Evolutionary conservation across 2,329 filamentous ascomycete genomes (phyloP).

Genomic region (Aspergillus novoparasiticus): DNA sequence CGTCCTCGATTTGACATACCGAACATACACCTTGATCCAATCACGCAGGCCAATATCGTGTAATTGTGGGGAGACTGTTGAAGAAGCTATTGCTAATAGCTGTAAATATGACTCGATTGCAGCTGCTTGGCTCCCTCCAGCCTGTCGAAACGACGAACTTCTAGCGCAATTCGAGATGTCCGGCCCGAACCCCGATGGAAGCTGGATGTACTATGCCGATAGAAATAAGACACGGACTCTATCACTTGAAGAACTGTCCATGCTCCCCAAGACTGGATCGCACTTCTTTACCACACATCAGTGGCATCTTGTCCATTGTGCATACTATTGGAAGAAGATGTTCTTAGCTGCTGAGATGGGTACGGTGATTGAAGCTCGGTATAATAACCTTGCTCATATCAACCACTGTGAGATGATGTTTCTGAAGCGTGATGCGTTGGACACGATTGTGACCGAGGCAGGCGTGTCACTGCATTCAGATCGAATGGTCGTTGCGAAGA

Average conservation of each 20-base stretch:
- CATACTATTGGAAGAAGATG: slow-evolving; percentile 39
- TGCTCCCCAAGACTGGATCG: slow-evolving; percentile 22
- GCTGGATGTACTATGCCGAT: slow-evolving; percentile 39
- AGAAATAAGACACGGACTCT: slow-evolving; percentile 23
- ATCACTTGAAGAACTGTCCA: slow-evolving; percentile 16
- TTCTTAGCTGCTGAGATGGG: slow-evolving; percentile 16
- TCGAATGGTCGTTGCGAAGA: slow-evolving; percentile 1
- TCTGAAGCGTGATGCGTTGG: slow-evolving; percentile 10
- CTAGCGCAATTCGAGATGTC: slow-evolving; percentile 35
- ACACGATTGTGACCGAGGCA: slow-evolving; percentile 11
- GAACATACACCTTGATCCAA: background rate
- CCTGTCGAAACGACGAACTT: slow-evolving; percentile 40
- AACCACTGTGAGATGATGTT: slow-evolving; percentile 22
- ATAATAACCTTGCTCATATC: slow-evolving; percentile 17
- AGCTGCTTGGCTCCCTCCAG: slow-evolving; percentile 37
- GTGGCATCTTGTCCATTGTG: slow-evolving; percentile 39
- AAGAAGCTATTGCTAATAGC: slow-evolving; percentile 28
- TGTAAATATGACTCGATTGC: slow-evolving; percentile 41
- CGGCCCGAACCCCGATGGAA: slow-evolving; percentile 31
- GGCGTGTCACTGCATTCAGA: slow-evolving; percentile 11
- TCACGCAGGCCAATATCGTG: slow-evolving; percentile 25
- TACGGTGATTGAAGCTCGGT: slow-evolving; percentile 27
- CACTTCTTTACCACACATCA: slow-evolving; percentile 23
- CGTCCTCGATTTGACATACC: background rate
- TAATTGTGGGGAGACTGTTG: slow-evolving; percentile 34